Evolutionary conservation across 805 yeast species (phyloP), one percentile per base, ranked within the genome.

Genomic region (Candida nitratophila): DNA sequence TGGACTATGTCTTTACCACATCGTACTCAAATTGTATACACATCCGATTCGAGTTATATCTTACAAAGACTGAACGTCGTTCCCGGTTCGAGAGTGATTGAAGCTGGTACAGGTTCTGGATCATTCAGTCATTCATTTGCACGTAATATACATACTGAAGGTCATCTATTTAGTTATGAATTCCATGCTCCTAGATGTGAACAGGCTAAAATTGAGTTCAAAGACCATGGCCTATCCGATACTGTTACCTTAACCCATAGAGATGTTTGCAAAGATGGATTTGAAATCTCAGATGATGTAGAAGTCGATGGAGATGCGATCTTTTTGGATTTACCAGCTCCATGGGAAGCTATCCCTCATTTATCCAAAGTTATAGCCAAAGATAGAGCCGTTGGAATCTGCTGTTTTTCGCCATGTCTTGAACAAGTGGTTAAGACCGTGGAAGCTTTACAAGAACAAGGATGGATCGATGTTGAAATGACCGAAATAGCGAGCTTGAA

Each of bases 51-150:
- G 2, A 79, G 95, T 26, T 93, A 87, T 56, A 89, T 93, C 44
- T 76, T 86, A 49, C 96, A 91, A 60, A 69, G 96, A 54, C 67
- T 93, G 49, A 74, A 79, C 38, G 81, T 93, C 44, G 70, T 77
- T 17, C 78, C 86, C 14, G 90, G 91, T 1, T 74, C 88, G 1
- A 67, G 78, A 46, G 95, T 93, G 12, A 83, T 93, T 39, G 99
- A 93, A 66, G 96, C 98, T 0, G 99, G 99, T 32, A 93, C 99
- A 0, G 99, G 99, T 0, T 86, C 96, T 7, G 99, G 95, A 0
- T 88, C 96, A 1, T 87, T 93, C 57, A 85, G 96, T 3, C 99
- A 93, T 65, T 83, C 96, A 0, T 78, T 93, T 61, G 84, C 95
- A 1, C 76, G 99, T 55, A 79, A 93, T 0, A 81, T 86, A 2